Conservation (phyloP, 2,329 filamentous ascomycete species). For the Colletotrichum limetticola region DNA sequence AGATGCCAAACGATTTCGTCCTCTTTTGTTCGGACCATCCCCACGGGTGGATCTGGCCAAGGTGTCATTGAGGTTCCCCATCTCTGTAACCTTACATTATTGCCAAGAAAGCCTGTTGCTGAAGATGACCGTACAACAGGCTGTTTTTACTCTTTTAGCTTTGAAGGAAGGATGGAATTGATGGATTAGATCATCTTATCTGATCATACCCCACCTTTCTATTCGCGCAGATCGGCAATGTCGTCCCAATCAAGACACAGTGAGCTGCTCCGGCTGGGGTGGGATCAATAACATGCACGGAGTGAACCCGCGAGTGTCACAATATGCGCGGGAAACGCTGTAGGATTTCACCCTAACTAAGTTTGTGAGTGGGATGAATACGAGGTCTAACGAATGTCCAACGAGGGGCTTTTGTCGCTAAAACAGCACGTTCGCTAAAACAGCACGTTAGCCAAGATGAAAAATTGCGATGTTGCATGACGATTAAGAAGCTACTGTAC, state of each 20-base stretch:
- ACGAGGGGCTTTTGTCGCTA: neutral
- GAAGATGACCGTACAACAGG: neutral
- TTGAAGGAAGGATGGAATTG: neutral
- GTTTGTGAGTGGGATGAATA: neutral
- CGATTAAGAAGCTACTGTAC: neutral
- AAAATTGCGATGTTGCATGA: neutral
- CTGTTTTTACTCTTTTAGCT: too few species aligned
- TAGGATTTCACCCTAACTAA: neutral
- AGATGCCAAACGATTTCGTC: too few species aligned
- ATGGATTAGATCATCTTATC: conserved; percentile 16
- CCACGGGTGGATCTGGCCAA: neutral
- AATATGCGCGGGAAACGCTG: neutral
- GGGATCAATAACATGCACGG: neutral
- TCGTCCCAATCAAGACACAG: neutral
- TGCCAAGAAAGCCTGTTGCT: neutral
- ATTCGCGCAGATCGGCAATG: neutral
- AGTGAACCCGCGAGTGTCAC: neutral
- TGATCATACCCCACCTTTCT: neutral
- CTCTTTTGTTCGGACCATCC: neutral
- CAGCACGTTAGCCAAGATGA: neutral
- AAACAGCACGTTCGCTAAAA: too few species aligned
- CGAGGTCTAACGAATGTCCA: neutral
- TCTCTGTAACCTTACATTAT: neutral
- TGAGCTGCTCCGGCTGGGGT: neutral
- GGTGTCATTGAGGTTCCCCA: neutral